phyloP scores from a whole-genome alignment of 108 stramenopile species.

The Skeletonema marinoi region DNA sequence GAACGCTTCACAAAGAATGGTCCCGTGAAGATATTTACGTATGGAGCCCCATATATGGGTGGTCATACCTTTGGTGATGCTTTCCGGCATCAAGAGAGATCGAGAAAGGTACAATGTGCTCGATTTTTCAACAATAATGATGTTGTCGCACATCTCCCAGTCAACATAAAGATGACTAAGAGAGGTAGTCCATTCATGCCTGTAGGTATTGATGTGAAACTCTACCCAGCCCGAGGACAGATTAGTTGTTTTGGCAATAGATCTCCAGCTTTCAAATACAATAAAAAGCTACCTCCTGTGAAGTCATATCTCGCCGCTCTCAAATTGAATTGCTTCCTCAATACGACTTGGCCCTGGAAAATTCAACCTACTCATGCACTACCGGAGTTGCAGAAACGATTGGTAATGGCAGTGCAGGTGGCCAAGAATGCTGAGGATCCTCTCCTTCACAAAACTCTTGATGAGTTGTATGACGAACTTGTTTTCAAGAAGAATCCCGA shows the following conservation, averaged over 20 bases:
- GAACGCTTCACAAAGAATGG: conserved; percentile 68
- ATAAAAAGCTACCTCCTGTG: conserved; percentile 20
- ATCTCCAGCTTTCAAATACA: conserved; percentile 36
- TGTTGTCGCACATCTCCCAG: conserved; percentile 56
- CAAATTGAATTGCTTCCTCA: conserved; percentile 45
- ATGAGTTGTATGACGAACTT: conserved; percentile 49
- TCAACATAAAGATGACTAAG: conserved; percentile 39
- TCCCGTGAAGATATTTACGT: conserved; percentile 63
- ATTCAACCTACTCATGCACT: conserved; percentile 44
- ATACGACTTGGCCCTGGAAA: conserved; percentile 55
- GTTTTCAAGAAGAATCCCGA: conserved; percentile 26
- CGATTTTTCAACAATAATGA: conserved; percentile 59
- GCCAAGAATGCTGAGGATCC: conserved; percentile 21
- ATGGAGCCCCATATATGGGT: conserved; percentile 63
- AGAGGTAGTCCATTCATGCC: conserved; percentile 55
- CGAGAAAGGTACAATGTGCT: conserved; percentile 55
- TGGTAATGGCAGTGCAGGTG: conserved; percentile 32
- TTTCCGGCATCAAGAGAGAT: conserved; percentile 59
- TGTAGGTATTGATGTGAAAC: conserved; percentile 57
- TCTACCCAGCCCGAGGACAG: conserved; percentile 28
- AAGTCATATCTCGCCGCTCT: conserved; percentile 47
- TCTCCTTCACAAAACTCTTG: conserved; percentile 41
- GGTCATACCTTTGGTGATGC: conserved; percentile 58
- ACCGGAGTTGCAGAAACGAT: conserved; percentile 51
- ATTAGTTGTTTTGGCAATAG: conserved; percentile 16